A percentile compares a stretch with the other conserved stretches of the same genome.
Evolutionary conservation across 352 stramenopile genomes (phyloP).

Genomic region (Phytophthora citricola): DNA sequence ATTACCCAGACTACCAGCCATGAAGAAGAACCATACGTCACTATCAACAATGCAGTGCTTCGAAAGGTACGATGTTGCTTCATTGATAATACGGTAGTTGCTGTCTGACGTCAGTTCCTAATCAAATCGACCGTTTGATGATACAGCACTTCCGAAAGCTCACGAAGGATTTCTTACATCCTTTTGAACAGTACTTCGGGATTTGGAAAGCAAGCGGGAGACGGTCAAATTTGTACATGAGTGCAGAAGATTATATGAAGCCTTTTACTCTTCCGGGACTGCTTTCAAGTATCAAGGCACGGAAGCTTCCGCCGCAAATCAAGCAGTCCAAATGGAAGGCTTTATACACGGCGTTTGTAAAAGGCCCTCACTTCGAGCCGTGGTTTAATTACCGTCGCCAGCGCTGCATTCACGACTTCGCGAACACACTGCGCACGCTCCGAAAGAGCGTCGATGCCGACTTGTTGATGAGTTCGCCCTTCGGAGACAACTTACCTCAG

Average conservation of each 20-base stretch:
- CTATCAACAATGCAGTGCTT: conserved; percentile 89
- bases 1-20: conserved; percentile 54
- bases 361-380: conserved; percentile 74
- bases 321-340: conserved; percentile 70
- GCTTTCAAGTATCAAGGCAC: conserved; percentile 60
- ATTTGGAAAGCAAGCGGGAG: conserved; percentile 73
- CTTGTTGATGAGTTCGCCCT: conserved; percentile 49
- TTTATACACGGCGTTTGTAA: conserved; percentile 77
- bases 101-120: background rate
- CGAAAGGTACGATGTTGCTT: conserved; percentile 51
- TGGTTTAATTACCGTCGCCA: conserved; percentile 80
- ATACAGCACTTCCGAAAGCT: conserved; percentile 86
- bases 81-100: background rate
- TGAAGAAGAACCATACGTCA: conserved; percentile 71
- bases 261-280: conserved; percentile 67
- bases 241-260: conserved; percentile 74
- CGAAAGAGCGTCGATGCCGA: conserved; percentile 50
- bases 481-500: conserved; percentile 48
- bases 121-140: conserved; percentile 6
- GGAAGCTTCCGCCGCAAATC: conserved; percentile 66
- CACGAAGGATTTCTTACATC: conserved; percentile 86
- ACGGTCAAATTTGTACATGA: conserved; percentile 76
- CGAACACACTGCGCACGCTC: conserved; percentile 58
- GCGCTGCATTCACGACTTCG: conserved; percentile 75
- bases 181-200: conserved; percentile 89